phyloP scores from a whole-genome alignment of 176 grass and related monocot genomes.

The Zoysia japonica region DNA sequence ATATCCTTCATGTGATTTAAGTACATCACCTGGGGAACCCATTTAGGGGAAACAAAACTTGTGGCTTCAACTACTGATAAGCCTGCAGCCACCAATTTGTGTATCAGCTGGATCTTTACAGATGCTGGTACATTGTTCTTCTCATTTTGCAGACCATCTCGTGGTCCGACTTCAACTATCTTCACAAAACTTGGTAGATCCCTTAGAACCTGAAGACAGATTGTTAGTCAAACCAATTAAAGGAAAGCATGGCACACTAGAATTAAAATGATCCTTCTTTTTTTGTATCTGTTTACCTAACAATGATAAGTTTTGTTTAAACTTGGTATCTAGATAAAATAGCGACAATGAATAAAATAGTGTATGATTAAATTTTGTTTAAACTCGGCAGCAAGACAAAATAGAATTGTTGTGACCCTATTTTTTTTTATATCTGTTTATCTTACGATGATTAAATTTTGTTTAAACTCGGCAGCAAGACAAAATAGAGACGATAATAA shows the following conservation, averaged over 20 bases:
- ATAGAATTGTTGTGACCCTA: no score
- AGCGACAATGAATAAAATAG: no score
- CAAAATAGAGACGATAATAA: no score
- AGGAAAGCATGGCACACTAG: not conserved
- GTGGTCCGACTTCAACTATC: slow-evolving; percentile 85
- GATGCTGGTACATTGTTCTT: slow-evolving; percentile 66
- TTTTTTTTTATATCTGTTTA: no score
- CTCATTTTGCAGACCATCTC: slow-evolving; percentile 93
- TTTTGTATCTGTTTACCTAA: no score
- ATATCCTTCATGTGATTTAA: not conserved
- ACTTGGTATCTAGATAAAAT: no score
- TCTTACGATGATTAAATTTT: no score
- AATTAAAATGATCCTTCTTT: no score
- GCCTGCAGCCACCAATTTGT: slow-evolving; percentile 71
- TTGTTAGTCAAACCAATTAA: slow-evolving; percentile 26
- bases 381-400: no score
- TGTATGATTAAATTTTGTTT: no score
- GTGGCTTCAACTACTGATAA: slow-evolving; percentile 86
- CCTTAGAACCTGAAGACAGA: slow-evolving; percentile 58
- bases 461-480: no score
- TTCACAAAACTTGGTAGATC: slow-evolving; percentile 76
- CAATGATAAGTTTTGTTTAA: no score
- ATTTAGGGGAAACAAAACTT: slow-evolving; percentile 98
- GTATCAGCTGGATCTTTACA: slow-evolving; percentile 89
- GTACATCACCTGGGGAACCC: slow-evolving; percentile 82